Conservation (phyloP, 768 basidiomycete species). For the Xanthoconium purpureum region DNA sequence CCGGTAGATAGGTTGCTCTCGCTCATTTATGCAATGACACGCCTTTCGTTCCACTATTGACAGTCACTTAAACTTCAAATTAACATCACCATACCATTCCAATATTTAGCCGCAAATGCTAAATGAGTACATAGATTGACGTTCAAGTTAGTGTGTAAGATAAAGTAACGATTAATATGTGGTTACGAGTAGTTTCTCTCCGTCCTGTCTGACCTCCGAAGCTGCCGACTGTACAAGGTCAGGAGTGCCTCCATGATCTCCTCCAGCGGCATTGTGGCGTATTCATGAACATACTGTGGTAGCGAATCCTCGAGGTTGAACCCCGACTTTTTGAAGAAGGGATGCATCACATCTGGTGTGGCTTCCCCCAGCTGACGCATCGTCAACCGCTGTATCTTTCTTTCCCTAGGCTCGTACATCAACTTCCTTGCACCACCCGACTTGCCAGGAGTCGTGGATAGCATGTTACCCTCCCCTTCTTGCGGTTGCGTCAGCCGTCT, state of each 20-base stretch:
- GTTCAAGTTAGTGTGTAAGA: background rate
- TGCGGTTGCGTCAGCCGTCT: slow-evolving; percentile 18
- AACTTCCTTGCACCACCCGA: slow-evolving; percentile 13
- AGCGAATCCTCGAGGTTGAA: slow-evolving; percentile 81
- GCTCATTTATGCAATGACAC: slow-evolving; percentile 10
- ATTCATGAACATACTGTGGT: slow-evolving; percentile 87
- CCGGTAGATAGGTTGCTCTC: slow-evolving; percentile 28
- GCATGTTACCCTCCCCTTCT: slow-evolving; percentile 9
- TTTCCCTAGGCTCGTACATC: slow-evolving; percentile 52
- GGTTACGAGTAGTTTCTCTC: slow-evolving; percentile 13
- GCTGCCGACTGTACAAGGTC: slow-evolving; percentile 73
- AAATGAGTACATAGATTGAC: too few relatives aligned
- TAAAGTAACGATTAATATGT: background rate
- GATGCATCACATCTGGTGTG: slow-evolving; percentile 86
- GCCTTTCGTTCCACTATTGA: background rate
- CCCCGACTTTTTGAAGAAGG: slow-evolving; percentile 80
- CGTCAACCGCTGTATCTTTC: slow-evolving; percentile 74
- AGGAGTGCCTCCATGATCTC: slow-evolving; percentile 80
- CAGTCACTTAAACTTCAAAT: background rate
- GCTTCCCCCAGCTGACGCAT: slow-evolving; percentile 86
- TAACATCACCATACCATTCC: background rate
- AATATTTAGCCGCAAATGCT: too few relatives aligned
- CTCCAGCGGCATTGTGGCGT: slow-evolving; percentile 78
- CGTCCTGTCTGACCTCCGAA: slow-evolving; percentile 35
- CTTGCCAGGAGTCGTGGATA: background rate